Conservation (phyloP, 179 eudicot genomes). For the Beta macrorhiza region DNA sequence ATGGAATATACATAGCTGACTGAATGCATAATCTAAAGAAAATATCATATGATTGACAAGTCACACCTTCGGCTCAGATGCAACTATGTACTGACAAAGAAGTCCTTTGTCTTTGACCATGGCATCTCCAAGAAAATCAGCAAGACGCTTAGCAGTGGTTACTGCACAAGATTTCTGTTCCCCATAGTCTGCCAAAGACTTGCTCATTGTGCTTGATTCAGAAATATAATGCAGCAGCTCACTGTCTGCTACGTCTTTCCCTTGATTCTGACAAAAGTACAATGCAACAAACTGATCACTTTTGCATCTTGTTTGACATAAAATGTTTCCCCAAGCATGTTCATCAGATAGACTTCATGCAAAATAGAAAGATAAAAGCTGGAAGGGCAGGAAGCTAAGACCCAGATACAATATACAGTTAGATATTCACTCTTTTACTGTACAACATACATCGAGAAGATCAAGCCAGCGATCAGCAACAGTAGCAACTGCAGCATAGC, state of each 20-base stretch:
- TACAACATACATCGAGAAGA: constrained; percentile 83
- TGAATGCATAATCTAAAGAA: constrained; percentile 1
- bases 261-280: constrained; percentile 67
- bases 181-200: constrained; percentile 93
- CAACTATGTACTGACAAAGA: constrained; percentile 89
- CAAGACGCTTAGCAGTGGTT: constrained; percentile 94
- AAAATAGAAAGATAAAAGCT: neutral
- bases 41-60: constrained; percentile 8
- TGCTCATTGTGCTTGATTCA: constrained; percentile 99
- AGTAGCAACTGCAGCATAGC: constrained; percentile 88
- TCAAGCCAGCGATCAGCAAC: constrained; percentile 99
- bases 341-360: neutral
- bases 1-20: neutral
- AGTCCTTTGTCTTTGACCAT: constrained; percentile 99
- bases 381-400: neutral
- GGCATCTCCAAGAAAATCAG: constrained; percentile 93
- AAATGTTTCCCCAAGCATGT: neutral
- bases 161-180: constrained; percentile 98
- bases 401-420: neutral
- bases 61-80: constrained; percentile 92
- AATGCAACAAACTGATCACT: constrained; percentile 20
- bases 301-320: neutral
- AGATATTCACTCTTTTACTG: neutral
- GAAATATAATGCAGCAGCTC: constrained; percentile 96
- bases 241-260: constrained; percentile 85